Base-by-base conservation (phyloP, 257 asterid genomes). In the Ajuga chamaepitys region DNA sequence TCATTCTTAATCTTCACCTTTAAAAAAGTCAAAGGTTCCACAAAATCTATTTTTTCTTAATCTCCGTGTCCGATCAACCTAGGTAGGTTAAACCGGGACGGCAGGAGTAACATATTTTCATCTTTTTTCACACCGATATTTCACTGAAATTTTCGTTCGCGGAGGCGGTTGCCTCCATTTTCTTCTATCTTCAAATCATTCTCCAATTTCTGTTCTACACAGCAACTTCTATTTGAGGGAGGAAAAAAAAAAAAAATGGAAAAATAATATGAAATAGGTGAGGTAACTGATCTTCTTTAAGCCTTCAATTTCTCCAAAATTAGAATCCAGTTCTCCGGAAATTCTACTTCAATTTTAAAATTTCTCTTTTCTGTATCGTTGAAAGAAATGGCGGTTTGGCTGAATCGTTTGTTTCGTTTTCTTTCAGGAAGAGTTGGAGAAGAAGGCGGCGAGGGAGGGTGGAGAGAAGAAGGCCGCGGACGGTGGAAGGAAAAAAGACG, bases 371-470 rank as follows among this genome's bases (percentile, higher is more conserved):
- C n/a, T n/a, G n/a, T n/a, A n/a, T n/a, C n/a, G n/a, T n/a, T n/a
- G n/a, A n/a, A n/a, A 9, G 52, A 44, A 54, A 45, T 5, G 9
- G 38, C 53, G 66, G 51, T 34, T 59, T 61, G 38, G 65, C 67
- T 71, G 35, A 46, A 32, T 48, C 24, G 14, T 52, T 37, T 53
- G 42, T 66, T 61, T 53, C 16, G 47, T 20, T 59, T 11, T 55
- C n/a, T 71, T 78, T 41, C 88, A 90, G 97, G 86, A 86, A 77
- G 85, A n/a, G n/a, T n/a, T n/a, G n/a, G n/a, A n/a, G n/a, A n/a
- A n/a, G n/a, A n/a, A n/a, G n/a, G n/a, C n/a, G n/a, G n/a, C n/a
- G n/a, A n/a, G n/a, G n/a, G n/a, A n/a, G n/a, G n/a, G 63, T 9
- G 85, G 73, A 2, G 86, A 70, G 50, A 80, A 82, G 78, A 82